phyloP scores from a whole-genome alignment of 352 stramenopile genomes.

The Plasmopara halstedii region DNA sequence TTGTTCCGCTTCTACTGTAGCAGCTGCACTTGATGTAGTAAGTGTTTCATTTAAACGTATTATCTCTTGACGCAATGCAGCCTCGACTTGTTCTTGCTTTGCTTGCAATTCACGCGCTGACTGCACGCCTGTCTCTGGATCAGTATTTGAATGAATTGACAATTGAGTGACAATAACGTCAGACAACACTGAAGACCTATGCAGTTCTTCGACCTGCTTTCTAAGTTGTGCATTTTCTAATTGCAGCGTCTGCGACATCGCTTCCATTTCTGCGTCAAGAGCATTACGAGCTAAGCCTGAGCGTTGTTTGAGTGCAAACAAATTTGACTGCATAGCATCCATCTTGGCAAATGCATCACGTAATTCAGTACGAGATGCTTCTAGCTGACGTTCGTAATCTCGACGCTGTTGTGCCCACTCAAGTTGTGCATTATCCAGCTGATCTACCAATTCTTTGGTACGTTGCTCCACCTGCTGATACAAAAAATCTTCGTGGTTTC shows the following conservation, averaged over 20 bases:
- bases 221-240: slow-evolving; percentile 82
- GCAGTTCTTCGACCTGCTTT: slow-evolving; percentile 70
- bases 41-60: slow-evolving; percentile 47
- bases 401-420: slow-evolving; percentile 79
- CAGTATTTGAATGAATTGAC: slow-evolving; percentile 4
- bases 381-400: slow-evolving; percentile 62
- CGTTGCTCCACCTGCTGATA: slow-evolving; percentile 51
- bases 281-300: slow-evolving; percentile 47
- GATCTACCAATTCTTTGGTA: slow-evolving; percentile 55
- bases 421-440: slow-evolving; percentile 56
- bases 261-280: slow-evolving; percentile 83
- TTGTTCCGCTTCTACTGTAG: slow-evolving; percentile 21
- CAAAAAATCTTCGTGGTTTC: slow-evolving; percentile 43
- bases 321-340: slow-evolving; percentile 87
- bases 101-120: slow-evolving; percentile 29
- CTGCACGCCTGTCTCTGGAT: slow-evolving; percentile 9
- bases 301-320: slow-evolving; percentile 85
- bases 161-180: slow-evolving; percentile 7
- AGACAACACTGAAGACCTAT: slow-evolving; percentile 23
- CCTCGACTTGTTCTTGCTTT: slow-evolving; percentile 48
- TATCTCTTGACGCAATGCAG: slow-evolving; percentile 47
- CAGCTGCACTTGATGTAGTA: slow-evolving; percentile 16
- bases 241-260: slow-evolving; percentile 68
- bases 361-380: slow-evolving; percentile 44
- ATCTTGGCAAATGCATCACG: slow-evolving; percentile 67